phyloP scores from a whole-genome alignment of 768 basidiomycete species.

The Polyporus arcularius region DNA sequence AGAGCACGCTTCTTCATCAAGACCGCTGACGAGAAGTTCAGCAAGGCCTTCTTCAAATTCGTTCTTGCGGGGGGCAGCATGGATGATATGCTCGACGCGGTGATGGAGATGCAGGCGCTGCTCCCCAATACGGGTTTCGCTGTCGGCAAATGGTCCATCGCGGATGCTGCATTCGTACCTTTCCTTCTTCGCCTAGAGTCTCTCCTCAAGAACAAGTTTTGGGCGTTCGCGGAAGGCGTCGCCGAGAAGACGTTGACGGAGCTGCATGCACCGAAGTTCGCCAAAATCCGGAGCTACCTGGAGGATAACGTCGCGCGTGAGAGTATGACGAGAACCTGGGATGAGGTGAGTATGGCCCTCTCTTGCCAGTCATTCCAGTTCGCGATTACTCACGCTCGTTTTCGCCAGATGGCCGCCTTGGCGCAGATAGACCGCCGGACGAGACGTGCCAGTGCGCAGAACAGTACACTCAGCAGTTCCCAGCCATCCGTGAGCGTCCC shows the following conservation, averaged over 20 bases:
- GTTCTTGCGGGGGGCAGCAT: conserved; percentile 36
- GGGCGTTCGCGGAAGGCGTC: conserved; percentile 47
- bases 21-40: conserved; percentile 45
- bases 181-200: conserved; percentile 56
- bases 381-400: no score
- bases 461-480: no score
- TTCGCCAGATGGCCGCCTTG: no score
- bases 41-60: conserved; percentile 38
- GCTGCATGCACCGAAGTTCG: conserved; percentile 48
- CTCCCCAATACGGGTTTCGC: conserved; percentile 51
- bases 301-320: conserved; percentile 24
- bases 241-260: conserved; percentile 44
- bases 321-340: no score
- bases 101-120: conserved; percentile 51
- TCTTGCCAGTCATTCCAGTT: no score
- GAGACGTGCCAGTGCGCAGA: no score
- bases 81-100: conserved; percentile 40
- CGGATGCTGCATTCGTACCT: conserved; percentile 60
- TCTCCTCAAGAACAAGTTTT: conserved; percentile 49
- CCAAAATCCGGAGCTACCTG: conserved; percentile 48
- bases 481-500: no score
- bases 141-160: conserved; percentile 52
- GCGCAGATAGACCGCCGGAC: no score
- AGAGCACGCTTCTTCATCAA: conserved; percentile 64
- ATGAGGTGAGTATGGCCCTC: no score